Conservation (phyloP, 129 eudicot genomes). For the Rutidosis leptorrhynchoides region DNA sequence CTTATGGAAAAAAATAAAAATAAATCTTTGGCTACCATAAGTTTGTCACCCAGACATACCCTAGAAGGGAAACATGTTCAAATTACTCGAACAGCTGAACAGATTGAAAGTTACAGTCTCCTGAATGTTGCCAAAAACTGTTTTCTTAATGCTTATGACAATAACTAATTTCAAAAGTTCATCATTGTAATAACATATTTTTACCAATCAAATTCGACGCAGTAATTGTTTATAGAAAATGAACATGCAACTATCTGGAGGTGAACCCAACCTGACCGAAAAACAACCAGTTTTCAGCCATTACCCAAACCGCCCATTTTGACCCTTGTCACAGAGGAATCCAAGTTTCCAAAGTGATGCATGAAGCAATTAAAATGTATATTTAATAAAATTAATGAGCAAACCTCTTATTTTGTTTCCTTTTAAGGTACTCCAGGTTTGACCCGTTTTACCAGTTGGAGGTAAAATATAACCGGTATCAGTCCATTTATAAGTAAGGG, state of each 20-base stretch:
- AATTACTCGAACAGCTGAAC: too few species aligned
- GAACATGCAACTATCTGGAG: not conserved
- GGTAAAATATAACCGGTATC: not conserved
- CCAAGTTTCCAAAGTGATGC: not conserved
- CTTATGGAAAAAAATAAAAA: too few species aligned
- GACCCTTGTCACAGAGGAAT: not conserved
- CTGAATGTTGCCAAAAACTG: not conserved
- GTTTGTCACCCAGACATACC: too few species aligned
- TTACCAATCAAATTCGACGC: not conserved
- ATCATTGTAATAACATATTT: not conserved
- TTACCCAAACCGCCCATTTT: not conserved
- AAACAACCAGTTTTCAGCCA: not conserved
- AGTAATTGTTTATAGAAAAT: not conserved
- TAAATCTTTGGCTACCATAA: too few species aligned
- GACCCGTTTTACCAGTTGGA: not conserved
- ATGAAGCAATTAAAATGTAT: not conserved
- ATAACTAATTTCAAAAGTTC: not conserved
- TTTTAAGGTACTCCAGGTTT: not conserved
- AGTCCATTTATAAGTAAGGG: not conserved
- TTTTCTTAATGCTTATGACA: not conserved
- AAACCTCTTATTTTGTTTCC: slow-evolving; percentile 47
- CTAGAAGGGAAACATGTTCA: too few species aligned
- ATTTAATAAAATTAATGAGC: not conserved
- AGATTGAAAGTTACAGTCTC: not conserved
- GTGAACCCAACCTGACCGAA: not conserved